Conservation (phyloP, 2,329 filamentous ascomycete species). For the Curvularia sp. region DNA sequence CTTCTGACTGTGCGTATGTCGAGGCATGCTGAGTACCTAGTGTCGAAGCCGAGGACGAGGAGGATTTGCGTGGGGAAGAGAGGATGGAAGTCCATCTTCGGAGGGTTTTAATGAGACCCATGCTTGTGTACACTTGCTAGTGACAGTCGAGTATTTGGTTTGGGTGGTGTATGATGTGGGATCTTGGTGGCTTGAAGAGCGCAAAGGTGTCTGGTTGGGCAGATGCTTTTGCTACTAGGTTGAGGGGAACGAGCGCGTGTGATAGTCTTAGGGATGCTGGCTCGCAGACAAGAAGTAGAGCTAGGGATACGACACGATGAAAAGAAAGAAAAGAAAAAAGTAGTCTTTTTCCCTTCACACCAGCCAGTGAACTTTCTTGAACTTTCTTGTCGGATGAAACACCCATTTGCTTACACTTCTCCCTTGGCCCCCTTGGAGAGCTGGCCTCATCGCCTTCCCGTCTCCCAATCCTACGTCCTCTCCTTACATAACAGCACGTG, state of each 20-base stretch:
- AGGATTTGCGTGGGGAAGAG: neutral
- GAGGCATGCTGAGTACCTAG: neutral
- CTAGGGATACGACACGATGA: too few species aligned
- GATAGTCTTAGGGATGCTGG: neutral
- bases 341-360: neutral
- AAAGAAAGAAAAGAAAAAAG: neutral
- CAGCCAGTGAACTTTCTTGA: neutral
- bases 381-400: neutral
- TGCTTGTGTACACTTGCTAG: neutral
- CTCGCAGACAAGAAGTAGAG: too few species aligned
- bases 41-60: neutral
- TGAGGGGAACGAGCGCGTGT: neutral
- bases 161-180: neutral
- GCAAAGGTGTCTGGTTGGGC: neutral
- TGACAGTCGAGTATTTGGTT: neutral
- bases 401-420: neutral
- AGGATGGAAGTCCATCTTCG: conserved; percentile 5
- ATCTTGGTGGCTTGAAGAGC: neutral
- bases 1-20: conserved; percentile 8
- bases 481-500: neutral
- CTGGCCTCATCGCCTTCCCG: neutral
- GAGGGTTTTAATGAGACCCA: conserved; percentile 1
- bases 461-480: neutral
- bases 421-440: neutral
- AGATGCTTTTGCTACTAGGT: neutral